Conservation (phyloP, 129 eudicot species). For the Centaurea solstitialis region DNA sequence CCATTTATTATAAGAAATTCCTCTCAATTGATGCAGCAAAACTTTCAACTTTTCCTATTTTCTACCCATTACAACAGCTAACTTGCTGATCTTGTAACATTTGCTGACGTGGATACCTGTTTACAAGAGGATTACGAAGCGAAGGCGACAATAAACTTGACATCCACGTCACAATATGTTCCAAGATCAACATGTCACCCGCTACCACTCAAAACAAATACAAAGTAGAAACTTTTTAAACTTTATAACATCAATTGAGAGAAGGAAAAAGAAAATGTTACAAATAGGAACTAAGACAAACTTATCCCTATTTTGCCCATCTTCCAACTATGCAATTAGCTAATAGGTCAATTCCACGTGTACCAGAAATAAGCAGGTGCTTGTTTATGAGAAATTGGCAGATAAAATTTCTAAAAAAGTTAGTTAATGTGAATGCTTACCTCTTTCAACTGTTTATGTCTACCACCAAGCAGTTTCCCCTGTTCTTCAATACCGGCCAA, state of each 20-base stretch:
- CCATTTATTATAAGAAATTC: neutral
- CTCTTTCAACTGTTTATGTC: conserved; percentile 71
- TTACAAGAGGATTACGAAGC: neutral
- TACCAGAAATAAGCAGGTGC: neutral
- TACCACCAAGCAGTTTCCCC: conserved; percentile 46
- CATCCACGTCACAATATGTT: neutral
- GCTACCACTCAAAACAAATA: neutral
- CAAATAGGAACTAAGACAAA: neutral
- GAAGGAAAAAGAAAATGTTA: neutral
- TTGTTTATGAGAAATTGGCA: neutral
- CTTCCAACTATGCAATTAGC: neutral
- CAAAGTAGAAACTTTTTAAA: neutral
- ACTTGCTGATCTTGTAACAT: neutral
- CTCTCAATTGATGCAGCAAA: neutral
- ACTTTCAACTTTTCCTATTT: neutral
- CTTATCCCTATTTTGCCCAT: neutral
- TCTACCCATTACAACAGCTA: neutral
- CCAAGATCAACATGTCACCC: neutral
- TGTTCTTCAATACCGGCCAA: conserved; percentile 46
- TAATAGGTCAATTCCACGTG: neutral
- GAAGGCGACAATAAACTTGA: neutral
- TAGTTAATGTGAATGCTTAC: conserved; percentile 35
- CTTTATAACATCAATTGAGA: neutral
- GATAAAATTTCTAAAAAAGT: neutral
- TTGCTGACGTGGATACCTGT: neutral